Conservation (phyloP, 345 rosid species). For the Abelmoschus esculentus region DNA sequence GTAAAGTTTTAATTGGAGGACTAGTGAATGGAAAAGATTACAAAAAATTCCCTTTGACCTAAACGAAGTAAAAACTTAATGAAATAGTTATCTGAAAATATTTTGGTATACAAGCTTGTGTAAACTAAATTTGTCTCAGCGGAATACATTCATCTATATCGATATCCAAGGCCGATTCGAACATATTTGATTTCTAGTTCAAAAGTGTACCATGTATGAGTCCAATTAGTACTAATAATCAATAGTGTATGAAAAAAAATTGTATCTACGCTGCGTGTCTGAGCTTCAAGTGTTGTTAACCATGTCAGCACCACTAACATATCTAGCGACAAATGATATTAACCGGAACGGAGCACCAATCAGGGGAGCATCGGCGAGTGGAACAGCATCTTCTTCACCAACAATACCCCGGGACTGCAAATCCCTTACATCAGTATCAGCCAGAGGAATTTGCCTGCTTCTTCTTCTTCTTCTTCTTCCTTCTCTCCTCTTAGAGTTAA, state of each 20-base stretch:
- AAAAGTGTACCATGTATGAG: background rate
- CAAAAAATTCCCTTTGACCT: background rate
- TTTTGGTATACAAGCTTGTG: background rate
- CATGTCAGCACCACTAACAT: slow-evolving; percentile 88
- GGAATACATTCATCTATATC: too few species aligned
- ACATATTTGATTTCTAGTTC: background rate
- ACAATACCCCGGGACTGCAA: slow-evolving; percentile 34
- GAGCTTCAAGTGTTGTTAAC: slow-evolving; percentile 26
- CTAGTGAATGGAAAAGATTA: background rate
- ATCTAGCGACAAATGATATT: too few species aligned
- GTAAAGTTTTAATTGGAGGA: background rate
- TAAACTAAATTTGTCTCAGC: too few species aligned
- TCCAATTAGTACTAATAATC: background rate
- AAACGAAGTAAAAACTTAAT: background rate
- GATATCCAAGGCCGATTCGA: too few species aligned
- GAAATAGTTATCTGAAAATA: background rate
- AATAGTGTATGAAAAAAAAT: background rate
- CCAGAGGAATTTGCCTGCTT: slow-evolving; percentile 65
- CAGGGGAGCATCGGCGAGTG: slow-evolving; percentile 61
- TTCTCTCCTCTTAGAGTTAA: too few species aligned
- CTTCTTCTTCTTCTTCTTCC: too few species aligned
- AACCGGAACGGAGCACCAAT: too few species aligned
- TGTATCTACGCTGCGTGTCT: background rate
- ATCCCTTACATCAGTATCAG: slow-evolving; percentile 38
- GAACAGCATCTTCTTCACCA: slow-evolving; percentile 28